These are phyloP conservation scores for Ceratocystis variospora DNA, from an alignment of 2,329 filamentous ascomycete species.

Conservation along the genomic window DNA sequence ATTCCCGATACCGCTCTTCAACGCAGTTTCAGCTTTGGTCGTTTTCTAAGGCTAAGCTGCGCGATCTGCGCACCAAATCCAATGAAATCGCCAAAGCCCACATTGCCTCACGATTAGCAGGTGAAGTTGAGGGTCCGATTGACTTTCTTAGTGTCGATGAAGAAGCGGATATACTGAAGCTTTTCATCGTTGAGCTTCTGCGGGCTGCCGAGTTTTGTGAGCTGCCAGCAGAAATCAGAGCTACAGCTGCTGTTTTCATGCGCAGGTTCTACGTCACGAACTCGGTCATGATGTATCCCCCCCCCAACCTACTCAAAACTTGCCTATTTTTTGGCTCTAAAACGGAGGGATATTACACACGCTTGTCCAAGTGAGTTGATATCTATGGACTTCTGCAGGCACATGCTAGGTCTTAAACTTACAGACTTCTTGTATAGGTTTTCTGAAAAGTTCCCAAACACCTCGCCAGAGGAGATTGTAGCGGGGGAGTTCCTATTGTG, in stretches of 20 bases:
- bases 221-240: slow-evolving; percentile 25
- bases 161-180: slow-evolving; percentile 66
- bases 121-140: slow-evolving; percentile 23
- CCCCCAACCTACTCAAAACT: slow-evolving; percentile 75
- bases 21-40: slow-evolving; percentile 91
- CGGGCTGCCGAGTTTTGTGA: slow-evolving; percentile 40
- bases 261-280: slow-evolving; percentile 93
- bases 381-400: too few species aligned
- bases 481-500: slow-evolving; percentile 87
- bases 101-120: slow-evolving; percentile 41
- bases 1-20: slow-evolving; percentile 77
- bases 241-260: slow-evolving; percentile 78
- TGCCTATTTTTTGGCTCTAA: slow-evolving; percentile 89
- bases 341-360: slow-evolving; percentile 70
- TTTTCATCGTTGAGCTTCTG: slow-evolving; percentile 52
- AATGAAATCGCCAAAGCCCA: slow-evolving; percentile 57
- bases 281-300: slow-evolving; percentile 91
- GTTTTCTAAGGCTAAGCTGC: slow-evolving; percentile 61
- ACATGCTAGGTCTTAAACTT: neutral
- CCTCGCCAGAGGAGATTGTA: slow-evolving; percentile 67
- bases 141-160: slow-evolving; percentile 73
- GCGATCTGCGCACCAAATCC: slow-evolving; percentile 59
- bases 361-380: slow-evolving; percentile 31
- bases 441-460: slow-evolving; percentile 53
- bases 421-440: slow-evolving; percentile 33